Conservation (phyloP, 768 basidiomycete genomes). For the Lactarius trivialis region DNA sequence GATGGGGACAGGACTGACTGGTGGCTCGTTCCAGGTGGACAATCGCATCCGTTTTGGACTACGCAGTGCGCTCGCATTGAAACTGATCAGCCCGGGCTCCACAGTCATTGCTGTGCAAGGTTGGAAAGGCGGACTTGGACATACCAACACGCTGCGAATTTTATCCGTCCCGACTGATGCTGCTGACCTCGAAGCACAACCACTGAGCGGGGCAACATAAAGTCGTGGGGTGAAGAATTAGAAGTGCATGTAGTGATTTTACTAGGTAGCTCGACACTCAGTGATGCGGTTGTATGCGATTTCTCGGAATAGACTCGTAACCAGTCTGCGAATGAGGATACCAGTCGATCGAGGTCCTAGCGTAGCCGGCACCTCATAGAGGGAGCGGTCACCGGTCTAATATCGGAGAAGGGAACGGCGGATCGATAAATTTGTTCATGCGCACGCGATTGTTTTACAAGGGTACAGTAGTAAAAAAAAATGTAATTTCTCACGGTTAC, state of each 20-base stretch:
- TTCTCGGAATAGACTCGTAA: no score
- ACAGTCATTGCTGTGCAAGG: slow-evolving; percentile 95
- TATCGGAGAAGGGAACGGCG: no score
- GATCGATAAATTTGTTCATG: no score
- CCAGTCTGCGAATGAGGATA: no score
- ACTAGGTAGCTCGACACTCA: background rate
- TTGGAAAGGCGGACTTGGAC: slow-evolving; percentile 98
- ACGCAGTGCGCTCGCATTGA: slow-evolving; percentile 72
- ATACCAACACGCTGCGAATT: slow-evolving; percentile 87
- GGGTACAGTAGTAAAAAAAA: no score
- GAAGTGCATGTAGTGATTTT: slow-evolving; percentile 1
- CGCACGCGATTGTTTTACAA: no score
- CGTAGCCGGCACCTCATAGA: no score
- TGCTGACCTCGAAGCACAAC: slow-evolving; percentile 72
- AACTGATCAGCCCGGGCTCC: slow-evolving; percentile 81
- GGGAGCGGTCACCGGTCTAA: no score
- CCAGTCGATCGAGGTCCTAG: no score
- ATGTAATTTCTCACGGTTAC: background rate
- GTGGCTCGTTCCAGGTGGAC: slow-evolving; percentile 51
- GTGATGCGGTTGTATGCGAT: background rate
- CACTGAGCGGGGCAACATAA: slow-evolving; percentile 34
- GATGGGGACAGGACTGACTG: slow-evolving; percentile 10
- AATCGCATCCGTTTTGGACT: slow-evolving; percentile 88
- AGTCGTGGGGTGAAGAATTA: slow-evolving; percentile 3
- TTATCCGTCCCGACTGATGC: slow-evolving; percentile 75